These are phyloP conservation scores for Penicillium palitans DNA, from an alignment of 2,329 filamentous ascomycete genomes.

Conservation along the genomic window DNA sequence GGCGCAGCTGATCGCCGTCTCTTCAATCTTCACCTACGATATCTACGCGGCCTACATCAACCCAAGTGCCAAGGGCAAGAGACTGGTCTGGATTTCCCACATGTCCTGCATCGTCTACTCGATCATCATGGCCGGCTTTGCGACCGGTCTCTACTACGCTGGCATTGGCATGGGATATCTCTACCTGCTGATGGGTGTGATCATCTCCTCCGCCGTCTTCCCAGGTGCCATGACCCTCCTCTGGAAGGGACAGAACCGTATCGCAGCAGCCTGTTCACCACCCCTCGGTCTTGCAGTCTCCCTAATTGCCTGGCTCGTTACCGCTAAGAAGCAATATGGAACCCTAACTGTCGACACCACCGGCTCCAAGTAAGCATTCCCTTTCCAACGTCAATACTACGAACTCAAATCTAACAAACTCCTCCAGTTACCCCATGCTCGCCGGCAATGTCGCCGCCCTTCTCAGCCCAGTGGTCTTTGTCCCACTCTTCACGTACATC, in stretches of 20 bases:
- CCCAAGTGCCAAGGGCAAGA: constrained; percentile 70
- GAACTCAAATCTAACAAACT: constrained; percentile 5
- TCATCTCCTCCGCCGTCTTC: constrained; percentile 82
- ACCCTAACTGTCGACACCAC: constrained; percentile 70
- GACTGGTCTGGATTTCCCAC: constrained; percentile 79
- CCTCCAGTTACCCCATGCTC: constrained; percentile 68
- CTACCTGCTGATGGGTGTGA: constrained; percentile 87
- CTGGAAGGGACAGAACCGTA: constrained; percentile 77
- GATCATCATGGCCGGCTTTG: constrained; percentile 73
- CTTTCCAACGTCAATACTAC: not conserved
- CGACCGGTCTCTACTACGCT: constrained; percentile 70
- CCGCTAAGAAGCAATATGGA: constrained; percentile 68
- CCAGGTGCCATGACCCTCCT: constrained; percentile 77
- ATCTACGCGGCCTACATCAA: constrained; percentile 86
- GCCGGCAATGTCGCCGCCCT: constrained; percentile 83
- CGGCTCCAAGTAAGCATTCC: constrained; percentile 63
- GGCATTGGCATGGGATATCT: constrained; percentile 86
- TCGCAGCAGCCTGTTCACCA: constrained; percentile 69
- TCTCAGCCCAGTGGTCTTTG: constrained; percentile 71
- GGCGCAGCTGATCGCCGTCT: constrained; percentile 82
- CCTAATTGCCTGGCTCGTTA: constrained; percentile 76
- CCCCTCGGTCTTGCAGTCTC: constrained; percentile 68
- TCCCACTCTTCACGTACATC: constrained; percentile 71
- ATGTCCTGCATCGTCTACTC: constrained; percentile 72
- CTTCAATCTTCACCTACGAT: constrained; percentile 85